phyloP scores from a whole-genome alignment of 305 asterid genomes.

The Solanum aculeatissimum region DNA sequence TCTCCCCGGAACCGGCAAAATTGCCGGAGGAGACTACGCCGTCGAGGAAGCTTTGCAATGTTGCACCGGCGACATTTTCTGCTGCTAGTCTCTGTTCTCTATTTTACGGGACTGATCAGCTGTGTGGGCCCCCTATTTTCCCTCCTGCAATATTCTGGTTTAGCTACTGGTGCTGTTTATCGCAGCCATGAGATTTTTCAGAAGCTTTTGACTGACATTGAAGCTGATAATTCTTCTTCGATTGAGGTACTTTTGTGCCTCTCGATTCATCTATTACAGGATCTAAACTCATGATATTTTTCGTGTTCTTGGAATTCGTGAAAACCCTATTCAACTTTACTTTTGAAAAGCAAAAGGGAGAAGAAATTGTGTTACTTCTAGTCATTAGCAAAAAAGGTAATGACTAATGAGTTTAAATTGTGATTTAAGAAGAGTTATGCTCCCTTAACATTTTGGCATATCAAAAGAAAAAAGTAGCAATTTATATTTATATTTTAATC shows the following conservation, averaged over 20 bases:
- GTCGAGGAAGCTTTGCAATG: not conserved
- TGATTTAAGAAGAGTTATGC: not conserved
- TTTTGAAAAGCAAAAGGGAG: not conserved
- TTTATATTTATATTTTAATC: not conserved
- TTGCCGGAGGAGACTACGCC: conserved; percentile 6
- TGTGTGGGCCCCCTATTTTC: conserved; percentile 57
- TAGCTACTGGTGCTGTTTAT: conserved; percentile 64
- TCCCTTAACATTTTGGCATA: not conserved
- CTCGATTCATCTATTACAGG: not conserved
- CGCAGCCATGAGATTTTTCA: conserved; percentile 53
- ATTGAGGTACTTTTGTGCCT: conserved; percentile 31
- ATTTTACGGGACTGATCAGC: conserved; percentile 59
- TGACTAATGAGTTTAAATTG: not conserved
- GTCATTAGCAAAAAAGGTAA: not conserved
- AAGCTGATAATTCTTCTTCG: conserved; percentile 50
- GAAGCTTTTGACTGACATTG: conserved; percentile 56
- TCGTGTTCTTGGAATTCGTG: not conserved
- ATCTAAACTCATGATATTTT: not conserved
- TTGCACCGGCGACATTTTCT: conserved; percentile 5
- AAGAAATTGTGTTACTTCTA: not conserved
- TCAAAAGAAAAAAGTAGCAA: not conserved
- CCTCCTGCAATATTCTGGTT: conserved; percentile 30
- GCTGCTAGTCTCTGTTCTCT: conserved; percentile 16
- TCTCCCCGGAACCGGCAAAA: conserved; percentile 1
- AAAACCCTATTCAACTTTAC: not conserved